A percentile compares a stretch with the other conserved stretches of the same genome.
phyloP scores from a whole-genome alignment of 2,329 filamentous ascomycete genomes.

The Ophiobolus disseminans region DNA sequence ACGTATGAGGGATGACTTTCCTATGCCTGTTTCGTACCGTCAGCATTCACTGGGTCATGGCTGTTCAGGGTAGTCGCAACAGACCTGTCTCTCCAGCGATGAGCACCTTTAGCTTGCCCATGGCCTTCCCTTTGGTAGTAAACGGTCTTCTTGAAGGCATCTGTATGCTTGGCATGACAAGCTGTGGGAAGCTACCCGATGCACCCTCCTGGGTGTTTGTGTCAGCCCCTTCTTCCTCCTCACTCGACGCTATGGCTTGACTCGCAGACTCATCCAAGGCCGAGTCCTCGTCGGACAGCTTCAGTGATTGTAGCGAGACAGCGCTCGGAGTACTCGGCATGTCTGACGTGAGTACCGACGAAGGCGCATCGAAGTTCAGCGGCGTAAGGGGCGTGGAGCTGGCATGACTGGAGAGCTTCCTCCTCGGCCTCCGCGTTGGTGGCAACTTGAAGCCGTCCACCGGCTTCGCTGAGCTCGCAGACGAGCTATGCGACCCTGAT shows the following conservation, averaged over 20 bases:
- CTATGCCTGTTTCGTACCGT: slow-evolving; percentile 65
- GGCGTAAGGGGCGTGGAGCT: slow-evolving; percentile 34
- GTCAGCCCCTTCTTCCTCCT: slow-evolving; percentile 59
- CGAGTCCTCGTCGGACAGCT: slow-evolving; percentile 64
- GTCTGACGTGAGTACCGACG: slow-evolving; percentile 57
- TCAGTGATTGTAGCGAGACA: slow-evolving; percentile 64
- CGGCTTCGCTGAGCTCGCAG: slow-evolving; percentile 22
- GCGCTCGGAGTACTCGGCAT: slow-evolving; percentile 67
- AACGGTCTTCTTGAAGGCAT: slow-evolving; percentile 91
- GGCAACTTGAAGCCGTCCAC: slow-evolving; percentile 28
- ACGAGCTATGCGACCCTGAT: slow-evolving; percentile 31
- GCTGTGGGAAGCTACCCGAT: slow-evolving; percentile 65
- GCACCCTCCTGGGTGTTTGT: slow-evolving; percentile 45
- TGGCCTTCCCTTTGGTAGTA: slow-evolving; percentile 80
- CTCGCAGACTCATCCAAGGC: slow-evolving; percentile 62
- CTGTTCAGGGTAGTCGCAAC: slow-evolving; percentile 4
- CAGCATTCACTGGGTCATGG: too few species aligned
- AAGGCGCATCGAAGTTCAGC: slow-evolving; percentile 36
- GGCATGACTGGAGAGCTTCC: slow-evolving; percentile 30
- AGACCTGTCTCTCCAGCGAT: slow-evolving; percentile 79
- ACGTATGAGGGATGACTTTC: slow-evolving; percentile 89
- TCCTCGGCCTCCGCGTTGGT: slow-evolving; percentile 28
- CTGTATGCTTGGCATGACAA: slow-evolving; percentile 97
- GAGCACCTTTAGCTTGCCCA: slow-evolving; percentile 89
- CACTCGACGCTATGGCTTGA: slow-evolving; percentile 62